Conservation (phyloP, 257 asterid genomes). For the Penstemon davidsonii region DNA sequence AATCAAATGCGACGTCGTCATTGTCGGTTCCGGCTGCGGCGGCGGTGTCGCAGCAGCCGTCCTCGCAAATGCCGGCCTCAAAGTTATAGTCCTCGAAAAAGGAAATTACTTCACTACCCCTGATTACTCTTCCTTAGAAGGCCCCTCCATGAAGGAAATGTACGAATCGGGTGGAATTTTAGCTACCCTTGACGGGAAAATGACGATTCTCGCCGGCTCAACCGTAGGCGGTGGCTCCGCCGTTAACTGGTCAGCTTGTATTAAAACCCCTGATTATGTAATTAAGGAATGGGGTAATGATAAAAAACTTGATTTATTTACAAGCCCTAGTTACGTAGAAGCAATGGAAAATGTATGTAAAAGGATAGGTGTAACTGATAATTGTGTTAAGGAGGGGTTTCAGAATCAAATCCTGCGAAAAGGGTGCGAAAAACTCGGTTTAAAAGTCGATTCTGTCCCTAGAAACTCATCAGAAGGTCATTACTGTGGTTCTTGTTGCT, state of each 20-base stretch:
- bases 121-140: conserved; percentile 75
- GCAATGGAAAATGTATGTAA: conserved; percentile 76
- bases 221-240: conserved; percentile 98
- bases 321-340: conserved; percentile 34
- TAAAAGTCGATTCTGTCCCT: conserved; percentile 48
- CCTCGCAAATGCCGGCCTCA: conserved; percentile 64
- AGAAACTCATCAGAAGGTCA: conserved; percentile 70
- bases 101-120: conserved; percentile 63
- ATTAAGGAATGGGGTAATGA: conserved; percentile 61
- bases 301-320: conserved; percentile 43
- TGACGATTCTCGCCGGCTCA: conserved; percentile 71
- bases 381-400: conserved; percentile 63
- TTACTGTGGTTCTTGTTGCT: conserved; percentile 78
- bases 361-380: conserved; percentile 65
- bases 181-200: conserved; percentile 63
- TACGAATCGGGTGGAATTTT: conserved; percentile 74
- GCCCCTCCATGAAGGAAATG: conserved; percentile 66
- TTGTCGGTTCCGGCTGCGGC: conserved; percentile 87
- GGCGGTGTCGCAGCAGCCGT: conserved; percentile 90
- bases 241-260: conserved; percentile 81
- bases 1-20: conserved; percentile 70
- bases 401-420: conserved; percentile 63
- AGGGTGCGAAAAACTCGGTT: conserved; percentile 75
- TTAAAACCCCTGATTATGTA: conserved; percentile 56
- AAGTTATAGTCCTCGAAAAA: conserved; percentile 76